Conservation (phyloP, 495 filamentous ascomycete genomes). For the Xylaria acuta region DNA sequence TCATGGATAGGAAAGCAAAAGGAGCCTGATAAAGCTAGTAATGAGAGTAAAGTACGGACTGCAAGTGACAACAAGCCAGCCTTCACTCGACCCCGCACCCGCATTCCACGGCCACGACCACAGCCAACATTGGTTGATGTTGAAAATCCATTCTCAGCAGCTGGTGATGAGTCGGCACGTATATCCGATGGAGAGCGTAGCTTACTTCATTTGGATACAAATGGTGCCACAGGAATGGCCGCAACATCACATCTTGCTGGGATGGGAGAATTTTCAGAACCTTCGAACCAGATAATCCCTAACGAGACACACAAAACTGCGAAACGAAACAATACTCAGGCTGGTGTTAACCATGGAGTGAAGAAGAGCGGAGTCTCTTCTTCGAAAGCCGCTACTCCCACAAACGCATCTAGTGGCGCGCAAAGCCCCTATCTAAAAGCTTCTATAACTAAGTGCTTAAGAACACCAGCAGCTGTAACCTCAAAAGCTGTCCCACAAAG, state of each 20-base stretch:
- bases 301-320: background rate
- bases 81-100: background rate
- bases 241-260: background rate
- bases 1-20: background rate
- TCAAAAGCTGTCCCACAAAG: too few species aligned
- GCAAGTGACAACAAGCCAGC: background rate
- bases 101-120: slow-evolving; percentile 13
- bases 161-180: background rate
- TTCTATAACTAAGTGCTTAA: background rate
- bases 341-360: too few species aligned
- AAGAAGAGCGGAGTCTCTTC: background rate
- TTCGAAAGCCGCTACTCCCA: background rate
- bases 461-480: background rate
- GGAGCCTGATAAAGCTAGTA: background rate
- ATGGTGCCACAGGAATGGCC: background rate
- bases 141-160: background rate
- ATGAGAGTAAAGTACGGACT: background rate
- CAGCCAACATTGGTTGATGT: background rate
- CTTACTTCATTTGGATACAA: background rate
- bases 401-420: background rate
- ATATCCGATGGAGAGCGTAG: background rate
- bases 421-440: background rate
- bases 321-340: background rate
- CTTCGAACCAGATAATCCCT: background rate
- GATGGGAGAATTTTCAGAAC: background rate